phyloP scores from a whole-genome alignment of 1,284 basidiomycete genomes.

The Fereydounia khargensis region DNA sequence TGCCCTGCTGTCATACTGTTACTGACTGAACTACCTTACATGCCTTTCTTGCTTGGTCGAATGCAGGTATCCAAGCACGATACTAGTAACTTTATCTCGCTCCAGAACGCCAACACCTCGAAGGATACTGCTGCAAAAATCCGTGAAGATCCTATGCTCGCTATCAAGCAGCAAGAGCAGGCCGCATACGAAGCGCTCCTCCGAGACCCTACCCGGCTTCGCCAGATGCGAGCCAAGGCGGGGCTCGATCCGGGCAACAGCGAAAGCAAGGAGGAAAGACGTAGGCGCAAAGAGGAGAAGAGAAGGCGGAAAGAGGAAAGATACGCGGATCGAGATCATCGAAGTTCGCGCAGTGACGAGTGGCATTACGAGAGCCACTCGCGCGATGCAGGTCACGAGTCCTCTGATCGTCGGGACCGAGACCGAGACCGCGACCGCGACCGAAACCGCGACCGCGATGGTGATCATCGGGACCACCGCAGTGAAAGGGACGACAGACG shows the following conservation, averaged over 20 bases:
- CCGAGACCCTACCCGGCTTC: constrained; percentile 83
- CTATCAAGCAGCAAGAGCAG: constrained; percentile 97
- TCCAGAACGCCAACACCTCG: constrained; percentile 69
- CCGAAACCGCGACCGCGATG: constrained; percentile 9
- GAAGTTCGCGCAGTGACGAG: constrained; percentile 35
- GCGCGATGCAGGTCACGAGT: constrained; percentile 10
- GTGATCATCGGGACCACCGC: constrained; percentile 10
- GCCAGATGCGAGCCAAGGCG: constrained; percentile 61
- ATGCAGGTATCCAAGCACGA: constrained; percentile 22
- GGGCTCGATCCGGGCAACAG: constrained; percentile 68
- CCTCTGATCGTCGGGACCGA: constrained; percentile 7
- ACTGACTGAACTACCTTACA: too few relatives aligned
- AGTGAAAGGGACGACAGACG: constrained; percentile 24
- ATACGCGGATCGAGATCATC: constrained; percentile 42
- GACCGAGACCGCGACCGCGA: constrained; percentile 36
- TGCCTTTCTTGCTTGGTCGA: too few relatives aligned
- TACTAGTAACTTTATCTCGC: constrained; percentile 20
- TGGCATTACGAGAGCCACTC: constrained; percentile 6
- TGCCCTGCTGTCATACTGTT: not conserved
- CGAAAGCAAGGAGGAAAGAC: constrained; percentile 57
- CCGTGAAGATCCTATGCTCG: constrained; percentile 89
- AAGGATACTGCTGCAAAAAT: constrained; percentile 90
- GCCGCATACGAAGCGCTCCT: constrained; percentile 83
- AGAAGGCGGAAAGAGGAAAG: constrained; percentile 7
- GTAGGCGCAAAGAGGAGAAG: constrained; percentile 65